Base-by-base conservation (phyloP, 345 rosid species). In the Syzygium oleosum region DNA sequence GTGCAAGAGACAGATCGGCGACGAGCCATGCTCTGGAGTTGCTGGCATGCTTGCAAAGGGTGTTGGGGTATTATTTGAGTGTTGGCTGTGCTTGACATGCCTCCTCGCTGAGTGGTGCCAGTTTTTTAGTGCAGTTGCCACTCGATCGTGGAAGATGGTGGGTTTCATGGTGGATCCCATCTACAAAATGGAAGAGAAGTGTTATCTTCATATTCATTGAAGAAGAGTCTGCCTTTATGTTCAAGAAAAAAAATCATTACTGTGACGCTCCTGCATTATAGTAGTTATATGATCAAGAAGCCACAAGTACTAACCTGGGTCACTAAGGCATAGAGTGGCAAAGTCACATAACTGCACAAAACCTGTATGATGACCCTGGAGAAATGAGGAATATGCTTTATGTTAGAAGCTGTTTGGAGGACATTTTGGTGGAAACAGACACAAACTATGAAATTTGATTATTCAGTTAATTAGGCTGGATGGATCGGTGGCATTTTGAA, bases 271-370 rank as follows among this genome's bases (percentile, higher is more conserved):
- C 63, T 68, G 46, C 80, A 17, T 68, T 34, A 9, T 34, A 2
- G 34, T 25, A 68, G 46, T 19, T 23, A 34, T 2, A 17, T 2
- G 13, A 68, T 68, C 25, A 17, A 34, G 46, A 68, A 34, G 12
- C 80, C 46, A 19, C 13, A 9, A 56, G 22, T 87, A 9, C 86
- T 92, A 86, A 97, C 99, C 96, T 97, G 99, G 21, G 99, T 98
- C 79, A 98, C 99, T 49, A 98, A 89, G 54, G 99, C 99, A 87
- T 98, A 96, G n/a, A 98, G 96, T 84, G 99, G 99, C 87, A 98
- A 94, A 38, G 98, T 96, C 90, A 98, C 96, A 84, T 98, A 98
- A 87, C 99, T 98, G 94, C 99, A 98, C 41, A 96, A 54, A 84
- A 98, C 88, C 89, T 96, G 99, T 88, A 94, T 93, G 77, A 94